phyloP scores from a whole-genome alignment of 768 basidiomycete species.

The Kwoniella botswanensis region DNA sequence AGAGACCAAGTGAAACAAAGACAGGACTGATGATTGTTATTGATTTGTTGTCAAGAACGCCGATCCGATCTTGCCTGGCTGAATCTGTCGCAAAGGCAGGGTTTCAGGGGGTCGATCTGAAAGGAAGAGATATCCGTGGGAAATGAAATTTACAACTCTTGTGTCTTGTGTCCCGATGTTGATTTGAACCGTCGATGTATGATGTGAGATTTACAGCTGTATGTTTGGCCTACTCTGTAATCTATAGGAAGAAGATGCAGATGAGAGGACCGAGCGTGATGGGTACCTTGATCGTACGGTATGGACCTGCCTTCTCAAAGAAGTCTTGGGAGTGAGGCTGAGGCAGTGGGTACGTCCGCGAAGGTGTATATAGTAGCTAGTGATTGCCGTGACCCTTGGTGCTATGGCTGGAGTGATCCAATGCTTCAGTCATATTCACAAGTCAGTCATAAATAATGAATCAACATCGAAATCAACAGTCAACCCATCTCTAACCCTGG shows the following conservation, averaged over 20 bases:
- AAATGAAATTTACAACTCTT: not conserved
- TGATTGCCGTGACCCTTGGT: too few species aligned
- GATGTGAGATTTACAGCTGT: not conserved
- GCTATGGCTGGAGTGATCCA: too few species aligned
- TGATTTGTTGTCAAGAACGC: slow-evolving; percentile 2
- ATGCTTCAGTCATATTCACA: too few species aligned
- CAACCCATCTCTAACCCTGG: too few species aligned
- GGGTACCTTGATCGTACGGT: not conserved
- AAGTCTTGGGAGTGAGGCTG: too few species aligned
- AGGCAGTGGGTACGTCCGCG: too few species aligned
- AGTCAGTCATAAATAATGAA: too few species aligned
- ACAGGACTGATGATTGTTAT: not conserved
- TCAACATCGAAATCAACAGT: too few species aligned
- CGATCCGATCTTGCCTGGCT: not conserved
- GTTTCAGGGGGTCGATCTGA: slow-evolving; percentile 5
- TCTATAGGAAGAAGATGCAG: not conserved
- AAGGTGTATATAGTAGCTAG: too few species aligned
- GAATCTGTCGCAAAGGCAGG: not conserved
- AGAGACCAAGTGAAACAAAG: slow-evolving; percentile 1
- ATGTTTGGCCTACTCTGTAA: not conserved
- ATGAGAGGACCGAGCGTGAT: slow-evolving; percentile 5
- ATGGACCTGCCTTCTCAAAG: not conserved
- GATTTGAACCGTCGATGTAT: not conserved
- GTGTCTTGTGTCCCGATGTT: too few species aligned
- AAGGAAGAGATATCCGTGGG: not conserved